phyloP scores from a whole-genome alignment of 75 land plant species.

The Pinus albicaulis region DNA sequence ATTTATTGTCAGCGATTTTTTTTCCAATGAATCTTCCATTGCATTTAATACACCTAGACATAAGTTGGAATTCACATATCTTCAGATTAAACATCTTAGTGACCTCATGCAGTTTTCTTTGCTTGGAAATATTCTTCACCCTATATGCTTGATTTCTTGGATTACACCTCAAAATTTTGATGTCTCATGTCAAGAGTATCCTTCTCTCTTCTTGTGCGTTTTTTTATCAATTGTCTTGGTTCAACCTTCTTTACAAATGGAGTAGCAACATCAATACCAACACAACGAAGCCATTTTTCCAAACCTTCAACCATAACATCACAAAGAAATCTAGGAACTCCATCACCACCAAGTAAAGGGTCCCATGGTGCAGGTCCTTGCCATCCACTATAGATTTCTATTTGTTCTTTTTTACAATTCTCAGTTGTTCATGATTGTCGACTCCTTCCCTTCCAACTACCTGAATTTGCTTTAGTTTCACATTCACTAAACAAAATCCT shows the following conservation, averaged over 20 bases:
- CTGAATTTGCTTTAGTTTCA: constrained; percentile 40
- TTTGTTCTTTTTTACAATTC: constrained; percentile 13
- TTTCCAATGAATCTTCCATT: constrained; percentile 87
- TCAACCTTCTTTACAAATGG: constrained; percentile 67
- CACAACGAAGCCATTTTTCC: constrained; percentile 87
- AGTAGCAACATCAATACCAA: constrained; percentile 93
- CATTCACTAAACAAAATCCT: constrained; percentile 59
- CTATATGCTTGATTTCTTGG: constrained; percentile 70
- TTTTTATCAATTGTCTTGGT: constrained; percentile 77
- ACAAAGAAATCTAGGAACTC: too few species aligned
- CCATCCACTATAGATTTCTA: constrained; percentile 32
- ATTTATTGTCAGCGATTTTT: constrained; percentile 66
- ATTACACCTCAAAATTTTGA: constrained; percentile 68
- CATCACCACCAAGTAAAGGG: too few species aligned
- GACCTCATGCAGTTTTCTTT: too few species aligned
- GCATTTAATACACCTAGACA: constrained; percentile 98
- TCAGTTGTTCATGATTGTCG: constrained; percentile 18
- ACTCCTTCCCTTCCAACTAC: constrained; percentile 36
- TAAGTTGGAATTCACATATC: constrained; percentile 76
- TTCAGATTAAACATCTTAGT: constrained; percentile 73
- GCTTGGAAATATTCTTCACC: constrained; percentile 66
- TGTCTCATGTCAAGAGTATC: constrained; percentile 87
- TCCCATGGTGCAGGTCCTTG: constrained; percentile 81
- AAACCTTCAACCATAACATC: constrained; percentile 90
- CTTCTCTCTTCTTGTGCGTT: constrained; percentile 78